Evolutionary conservation across 2,329 filamentous ascomycete species (phyloP), one percentile per base, ranked within the genome.

Genomic region (Dactylonectria macrodidyma): DNA sequence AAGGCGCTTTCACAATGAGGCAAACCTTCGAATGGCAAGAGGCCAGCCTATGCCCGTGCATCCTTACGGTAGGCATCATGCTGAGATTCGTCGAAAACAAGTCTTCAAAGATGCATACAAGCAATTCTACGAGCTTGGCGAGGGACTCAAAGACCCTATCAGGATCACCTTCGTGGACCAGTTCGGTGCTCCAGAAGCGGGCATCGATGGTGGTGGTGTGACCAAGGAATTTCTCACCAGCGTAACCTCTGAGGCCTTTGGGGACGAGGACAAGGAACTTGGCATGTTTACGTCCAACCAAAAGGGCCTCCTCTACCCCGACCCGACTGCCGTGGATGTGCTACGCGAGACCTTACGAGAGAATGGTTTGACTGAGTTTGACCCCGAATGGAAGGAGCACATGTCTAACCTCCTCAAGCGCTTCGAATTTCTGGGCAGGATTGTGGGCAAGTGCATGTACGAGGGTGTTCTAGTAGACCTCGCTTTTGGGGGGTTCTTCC

Each of bases 161-260:
- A 94, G 97, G 77, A 98, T 99, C 76, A 96, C 94, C 0, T 99
- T 99, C 79, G 91, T 98, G 50, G 96, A 99, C 78, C 89, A 95
- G 67, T 99, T 97, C 73, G 93, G 93, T 68, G 89, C 92, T 1
- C 87, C 90, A 8, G 96, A 99, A 81, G 95, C 95, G 12, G 96
- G 96, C 10, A 98, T 99, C 62, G 96, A 99, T 77, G 96, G 96
- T 0, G 96, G 96, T 9, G 96, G 96, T 69, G 96, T 99, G 9
- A 98, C 95, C 2, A 99, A 99, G 75, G 96, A 99, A 76, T 99
- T 99, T 69, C 85, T 99, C 12, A 97, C 92, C 1, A 96, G 93
- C 69, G 90, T 97, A 56, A 97, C 94, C 1, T 91, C 88, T 22
- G 93, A 98, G 79, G 95, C 95, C 0, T 97, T 98, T 77, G 88